Evolutionary conservation across 2,329 filamentous ascomycete species (phyloP).

Genomic region (Colletotrichum falcatum): DNA sequence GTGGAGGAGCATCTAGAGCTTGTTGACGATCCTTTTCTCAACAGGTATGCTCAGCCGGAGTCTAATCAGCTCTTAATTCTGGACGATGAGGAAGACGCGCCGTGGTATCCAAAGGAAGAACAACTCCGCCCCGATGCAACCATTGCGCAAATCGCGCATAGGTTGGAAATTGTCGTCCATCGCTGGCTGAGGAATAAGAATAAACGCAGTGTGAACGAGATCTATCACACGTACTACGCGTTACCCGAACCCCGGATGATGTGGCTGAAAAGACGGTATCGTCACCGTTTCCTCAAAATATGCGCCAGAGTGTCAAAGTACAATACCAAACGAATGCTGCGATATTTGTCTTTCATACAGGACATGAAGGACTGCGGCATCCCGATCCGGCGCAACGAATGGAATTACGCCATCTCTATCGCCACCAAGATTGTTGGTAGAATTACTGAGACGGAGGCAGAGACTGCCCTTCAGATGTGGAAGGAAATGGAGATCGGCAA

Average conservation of each 20-base stretch:
- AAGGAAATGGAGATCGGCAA: slow-evolving; percentile 86
- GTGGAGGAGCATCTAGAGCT: slow-evolving; percentile 66
- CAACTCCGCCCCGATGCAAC: slow-evolving; percentile 51
- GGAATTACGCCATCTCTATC: slow-evolving; percentile 87
- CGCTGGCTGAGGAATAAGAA: slow-evolving; percentile 39
- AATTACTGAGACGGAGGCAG: slow-evolving; percentile 69
- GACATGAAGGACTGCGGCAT: slow-evolving; percentile 84
- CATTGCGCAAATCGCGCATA: slow-evolving; percentile 45
- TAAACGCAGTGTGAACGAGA: slow-evolving; percentile 55
- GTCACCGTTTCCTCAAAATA: slow-evolving; percentile 74
- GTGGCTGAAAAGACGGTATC: slow-evolving; percentile 61
- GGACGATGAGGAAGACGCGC: slow-evolving; percentile 60
- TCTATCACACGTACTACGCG: slow-evolving; percentile 63
- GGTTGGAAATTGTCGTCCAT: too few relatives aligned
- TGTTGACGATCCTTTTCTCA: slow-evolving; percentile 65
- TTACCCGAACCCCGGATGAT: slow-evolving; percentile 66
- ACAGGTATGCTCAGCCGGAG: slow-evolving; percentile 64
- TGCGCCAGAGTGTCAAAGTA: slow-evolving; percentile 73
- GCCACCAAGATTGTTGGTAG: slow-evolving; percentile 77
- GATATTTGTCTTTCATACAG: slow-evolving; percentile 85
- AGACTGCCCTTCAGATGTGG: slow-evolving; percentile 83
- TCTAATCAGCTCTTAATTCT: slow-evolving; percentile 63
- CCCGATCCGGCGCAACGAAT: slow-evolving; percentile 75
- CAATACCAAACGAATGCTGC: slow-evolving; percentile 74
- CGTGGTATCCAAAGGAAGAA: slow-evolving; percentile 59